Conservation (phyloP, 345 rosid species). For the Xanthoceras sorbifolium region DNA sequence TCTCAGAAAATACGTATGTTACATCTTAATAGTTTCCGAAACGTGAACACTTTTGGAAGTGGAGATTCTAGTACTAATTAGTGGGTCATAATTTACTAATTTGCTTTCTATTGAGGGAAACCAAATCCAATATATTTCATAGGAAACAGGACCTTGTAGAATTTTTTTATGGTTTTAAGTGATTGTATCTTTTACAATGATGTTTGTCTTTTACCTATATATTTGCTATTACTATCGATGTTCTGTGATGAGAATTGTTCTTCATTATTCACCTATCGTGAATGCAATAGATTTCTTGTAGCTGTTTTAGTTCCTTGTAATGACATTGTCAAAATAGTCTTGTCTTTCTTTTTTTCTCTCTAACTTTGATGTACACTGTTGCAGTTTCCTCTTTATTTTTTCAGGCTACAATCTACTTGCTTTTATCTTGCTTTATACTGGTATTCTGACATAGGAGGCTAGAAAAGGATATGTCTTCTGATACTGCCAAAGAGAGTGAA, state of each 20-base stretch:
- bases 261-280: background rate
- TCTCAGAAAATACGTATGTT: background rate
- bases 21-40: background rate
- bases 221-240: background rate
- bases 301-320: background rate
- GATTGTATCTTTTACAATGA: background rate
- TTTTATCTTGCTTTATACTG: conserved; percentile 10
- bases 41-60: background rate
- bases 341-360: background rate
- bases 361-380: background rate
- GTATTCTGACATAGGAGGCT: conserved; percentile 24
- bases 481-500: conserved; percentile 78
- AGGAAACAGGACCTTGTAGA: background rate
- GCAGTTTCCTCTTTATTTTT: background rate
- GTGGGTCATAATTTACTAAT: background rate
- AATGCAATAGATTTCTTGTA: background rate
- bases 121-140: background rate
- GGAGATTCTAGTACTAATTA: background rate
- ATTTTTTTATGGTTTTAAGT: background rate
- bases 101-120: background rate
- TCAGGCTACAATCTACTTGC: background rate
- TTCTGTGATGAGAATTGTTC: background rate
- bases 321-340: background rate
- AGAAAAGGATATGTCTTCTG: conserved; percentile 71
- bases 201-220: background rate